Percentiles rank a stretch among this genome's conserved stretches.
Conservation (phyloP, 2,329 filamentous ascomycete species). For the Trichoderma semiorbis region DNA sequence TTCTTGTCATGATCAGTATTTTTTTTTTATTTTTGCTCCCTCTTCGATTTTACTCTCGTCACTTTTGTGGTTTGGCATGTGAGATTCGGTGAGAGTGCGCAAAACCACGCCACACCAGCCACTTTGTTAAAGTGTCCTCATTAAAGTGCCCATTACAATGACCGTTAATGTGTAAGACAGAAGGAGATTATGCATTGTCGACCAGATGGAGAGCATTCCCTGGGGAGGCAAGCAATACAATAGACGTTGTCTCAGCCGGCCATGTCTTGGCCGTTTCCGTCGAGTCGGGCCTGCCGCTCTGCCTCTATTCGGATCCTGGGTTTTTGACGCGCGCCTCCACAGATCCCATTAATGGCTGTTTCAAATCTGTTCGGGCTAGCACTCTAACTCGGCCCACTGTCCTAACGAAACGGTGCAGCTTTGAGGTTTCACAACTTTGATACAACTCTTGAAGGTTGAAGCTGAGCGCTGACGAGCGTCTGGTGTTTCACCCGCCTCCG, state of each 20-base stretch:
- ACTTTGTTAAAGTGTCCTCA: neutral
- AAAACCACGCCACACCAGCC: neutral
- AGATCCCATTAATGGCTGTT: slow-evolving; percentile 3
- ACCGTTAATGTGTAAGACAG: neutral
- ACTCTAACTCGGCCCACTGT: neutral
- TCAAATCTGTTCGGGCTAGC: neutral
- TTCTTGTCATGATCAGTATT: neutral
- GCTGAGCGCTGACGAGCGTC: neutral
- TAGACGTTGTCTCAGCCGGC: neutral
- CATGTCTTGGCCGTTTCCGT: slow-evolving; percentile 13
- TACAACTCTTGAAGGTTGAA: neutral
- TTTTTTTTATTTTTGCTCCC: neutral
- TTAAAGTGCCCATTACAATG: neutral
- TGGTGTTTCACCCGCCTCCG: slow-evolving; percentile 4
- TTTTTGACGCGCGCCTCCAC: slow-evolving; percentile 12
- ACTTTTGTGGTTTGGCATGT: neutral
- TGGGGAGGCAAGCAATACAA: neutral
- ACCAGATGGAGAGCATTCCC: neutral
- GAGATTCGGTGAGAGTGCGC: neutral
- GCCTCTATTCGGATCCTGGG: neutral
- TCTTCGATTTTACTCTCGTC: neutral
- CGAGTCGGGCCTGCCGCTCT: neutral
- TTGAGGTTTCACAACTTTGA: neutral
- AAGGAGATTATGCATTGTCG: neutral
- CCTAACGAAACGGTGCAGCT: neutral